Evolutionary conservation across 108 stramenopile genomes (phyloP), one percentile per base, ranked within the genome.

Genomic region (Parietichytrium sp.): DNA sequence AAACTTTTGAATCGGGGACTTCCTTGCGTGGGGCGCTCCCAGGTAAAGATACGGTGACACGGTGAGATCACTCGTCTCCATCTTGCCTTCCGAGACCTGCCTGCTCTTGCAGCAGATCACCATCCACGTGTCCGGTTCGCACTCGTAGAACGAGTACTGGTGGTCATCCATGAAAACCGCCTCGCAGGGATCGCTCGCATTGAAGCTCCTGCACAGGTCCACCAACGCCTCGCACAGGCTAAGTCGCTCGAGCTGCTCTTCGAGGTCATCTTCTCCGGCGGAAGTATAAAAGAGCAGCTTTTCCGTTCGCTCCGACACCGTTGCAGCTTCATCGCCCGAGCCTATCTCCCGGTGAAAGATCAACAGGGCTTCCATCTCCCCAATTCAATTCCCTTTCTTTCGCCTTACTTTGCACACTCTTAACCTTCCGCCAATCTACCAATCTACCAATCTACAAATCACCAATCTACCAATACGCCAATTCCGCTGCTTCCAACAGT

Each of bases 151-250:
- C n/a, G 61, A 33, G 20, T 72, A 72, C 8, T 33, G 38, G 42
- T 72, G 61, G 42, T 72, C 45, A 2, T 72, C 61, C 7, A 72
- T n/a, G 33, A 72, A 72, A n/a, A 72, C 61, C 29, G 61, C 61
- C 20, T 72, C 61, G 61, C 61, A 72, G 20, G 61, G 61, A 27
- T 36, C 61, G 38, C 45, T 25, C n/a, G 61, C 61, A 20, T 72
- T 42, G 33, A 72, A 27, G 42, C 61, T 72, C 20, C 61, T 72
- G 42, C 61, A 72, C 3, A 72, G 42, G 61, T 72, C 61, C 1
- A 72, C 45, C 23, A 72, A 72, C 23, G 61, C 61, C 61, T 72
- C 61, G 61, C 61, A 72, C 61, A 72, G 36, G 61, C 61, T 72
- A n/a, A 72, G 61, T 25, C 61, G 61, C 61, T 72, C 61, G 42